Evolutionary conservation across 805 yeast species (phyloP), one percentile per base, ranked within the genome.

Genomic region (Wickerhamomyces strasburgensis): DNA sequence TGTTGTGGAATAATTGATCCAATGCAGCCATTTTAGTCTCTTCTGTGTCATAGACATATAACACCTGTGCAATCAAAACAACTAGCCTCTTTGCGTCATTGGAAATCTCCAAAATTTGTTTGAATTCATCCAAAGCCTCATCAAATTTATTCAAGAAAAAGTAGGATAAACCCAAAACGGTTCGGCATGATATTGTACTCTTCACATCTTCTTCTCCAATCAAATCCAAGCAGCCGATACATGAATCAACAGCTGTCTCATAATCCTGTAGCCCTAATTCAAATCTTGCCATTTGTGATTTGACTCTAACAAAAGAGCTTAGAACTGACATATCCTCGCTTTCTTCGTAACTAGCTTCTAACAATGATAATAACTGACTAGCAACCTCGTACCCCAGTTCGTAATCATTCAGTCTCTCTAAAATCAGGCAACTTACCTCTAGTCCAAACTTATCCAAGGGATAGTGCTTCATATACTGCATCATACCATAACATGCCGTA

Each of bases 11-110:
- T 30, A 90, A 60, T 57, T 87, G 95, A 49, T 88, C 96, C 32
- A 84, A 53, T 0, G 97, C 96, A 1, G 88, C 89, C 44, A 78
- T 82, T 40, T 77, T 80, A 1, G 93, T 78, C 5, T 84, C 93
- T n/a, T 73, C 77, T 0, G 78, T 73, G n/a, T 78, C 83, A 39
- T 75, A 74, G 3, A 86, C 85, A 63, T 81, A 83, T 34, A 93
- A 65, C 1, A 89, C 82, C 53, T 88, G 95, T 0, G 93, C 76
- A 15, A 86, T 70, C 19, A 90, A 60, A 6, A 81, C 74, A 13
- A 86, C 78, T n/a, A 87, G 68, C 43, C 80, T 72, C 44, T 73
- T 77, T 5, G 83, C 75, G 33, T 75, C 78, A 5, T 74, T 72
- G 17, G 80, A 70, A 2, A 60, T 51, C 18, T 64, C 70, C 31